Base-by-base conservation (phyloP, 2,329 filamentous ascomycete genomes). In the Trichophyton simii region DNA sequence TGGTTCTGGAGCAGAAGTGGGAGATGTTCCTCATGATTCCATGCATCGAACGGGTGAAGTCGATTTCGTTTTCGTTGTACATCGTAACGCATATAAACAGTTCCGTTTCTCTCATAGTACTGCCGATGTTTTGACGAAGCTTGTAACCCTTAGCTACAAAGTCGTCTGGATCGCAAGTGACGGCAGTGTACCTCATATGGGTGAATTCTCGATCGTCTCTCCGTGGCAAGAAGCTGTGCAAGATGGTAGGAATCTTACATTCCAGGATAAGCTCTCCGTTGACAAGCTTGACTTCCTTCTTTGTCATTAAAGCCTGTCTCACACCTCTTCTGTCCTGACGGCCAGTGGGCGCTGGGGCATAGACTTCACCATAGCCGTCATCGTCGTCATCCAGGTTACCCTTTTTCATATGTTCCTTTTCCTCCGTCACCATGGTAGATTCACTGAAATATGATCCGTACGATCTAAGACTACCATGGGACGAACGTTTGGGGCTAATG, bases 11-110 rank as follows among this genome's bases (percentile, higher is more conserved):
- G 79, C 94, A 99, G 75, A 99, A 96, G 73, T 97, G 94, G 13
- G 89, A 86, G 68, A 99, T 92, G 72, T 99, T 99, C 73, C 95
- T 91, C 89, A 99, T 95, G 61, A 99, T 89, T 61, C 92, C 94
- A 73, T 97, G 90, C 92, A 99, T 97, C 0, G 94, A 99, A 55
- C 94, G 85, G 5, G 94, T 96, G 69, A 99, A 99, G 71, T 91
- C 85, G 68, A 96, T 89, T 72, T 97, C 94, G 75, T 96, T 89
- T 76, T 99, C 94, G 75, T 99, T 99, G 79, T 96, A 97, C 94
- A 97, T 97, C 68, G 94, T 99, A 64, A 99, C 80, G 72, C 91
- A 96, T 68, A 99, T 95, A 72, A 97, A 94, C 6, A 99, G 78
- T 75, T 99, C 94, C 0, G 92, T 97, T 74, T 97, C 91, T 65